Base-by-base conservation (phyloP, 768 basidiomycete species). In the Collybiopsis confluens region DNA sequence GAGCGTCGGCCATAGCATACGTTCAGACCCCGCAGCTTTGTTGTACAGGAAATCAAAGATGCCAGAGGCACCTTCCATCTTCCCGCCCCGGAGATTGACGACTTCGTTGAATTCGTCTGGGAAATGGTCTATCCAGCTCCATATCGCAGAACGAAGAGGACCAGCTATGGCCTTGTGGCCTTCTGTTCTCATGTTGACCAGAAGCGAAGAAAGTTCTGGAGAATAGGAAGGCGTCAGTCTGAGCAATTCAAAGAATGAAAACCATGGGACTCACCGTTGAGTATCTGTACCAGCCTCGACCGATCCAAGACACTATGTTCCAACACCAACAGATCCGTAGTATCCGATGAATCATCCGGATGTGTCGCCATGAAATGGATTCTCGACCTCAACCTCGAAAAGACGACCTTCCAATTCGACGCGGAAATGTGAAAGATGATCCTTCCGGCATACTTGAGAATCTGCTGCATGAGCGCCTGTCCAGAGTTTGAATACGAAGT, bases 41-140 rank as follows among this genome's bases (percentile, higher is more conserved):
- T 79, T 75, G 61, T 82, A 85, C 2, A 96, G 69, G 16, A 88
- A 66, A 67, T 97, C 94, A 62, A 92, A 96, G 2, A 95, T 81
- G 7, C 89, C 92, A 1, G 92, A 86, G 0, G 85, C 83, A 40
- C 88, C 90, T 55, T 96, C 94, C 11, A 90, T 73, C 43, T 72
- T 77, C 13, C 35, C 21, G 26, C 85, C 81, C 42, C 85, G 76
- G 2, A 75, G 72, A 9, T 78, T 74, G 35, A 92, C 76, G 4
- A 82, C 76, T 6, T 91, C 85, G 50, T 86, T 85, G 65, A 85
- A 96, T 64, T 97, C 90, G 4, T 73, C 70, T 0, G 90, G 86
- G 62, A 86, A 89, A 21, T 81, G 73, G 27, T 88, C 84, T 28
- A 95, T 84, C 92, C 92, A 96, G 58, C 88, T 92, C 92, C 93